Base-by-base conservation (phyloP, 73 alveolate species). In the Uronychia setigera region DNA sequence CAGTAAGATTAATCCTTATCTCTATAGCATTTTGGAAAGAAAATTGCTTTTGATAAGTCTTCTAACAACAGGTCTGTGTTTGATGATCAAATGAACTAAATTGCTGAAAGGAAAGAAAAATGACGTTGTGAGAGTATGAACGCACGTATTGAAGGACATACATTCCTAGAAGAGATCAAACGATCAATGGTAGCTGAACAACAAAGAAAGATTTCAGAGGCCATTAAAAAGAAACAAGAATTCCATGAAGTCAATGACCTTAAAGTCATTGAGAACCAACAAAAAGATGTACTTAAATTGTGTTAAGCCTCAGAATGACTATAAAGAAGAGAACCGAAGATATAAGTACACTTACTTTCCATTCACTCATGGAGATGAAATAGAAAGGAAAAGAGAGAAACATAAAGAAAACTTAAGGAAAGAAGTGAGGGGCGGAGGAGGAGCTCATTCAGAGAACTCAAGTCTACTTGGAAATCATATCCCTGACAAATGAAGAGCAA, bases 281-380 rank as follows among this genome's bases (percentile, higher is more conserved):
- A 82, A 30, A 74, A 32, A 82, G 59, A 74, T 74, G 77, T 33
- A 32, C n/a, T 5, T 46, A 34, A 74, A 77, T 29, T 30, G 1
- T 1, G 29, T 29, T 27, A 30, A 81, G 26, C 26, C 5, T 1
- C 1, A 31, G 75, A 31, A 29, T 26, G 25, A 33, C 13, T 0
- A 5, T 1, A 1, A 13, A 5, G 88, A 81, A 60, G 88, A 11
- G 26, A 59, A 60, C 13, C 67, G 32, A 9, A 26, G 29, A 0
- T 78, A 81, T 14, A 81, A 59, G 60, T 81, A 35, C 59, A 59
- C 32, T 32, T 81, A 19, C 81, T 81, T 81, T 76, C 88, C 88
- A 5, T 81, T 31, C 76, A 59, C 88, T 9, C 81, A 81, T 33
- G 88, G 81, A 60, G 82, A 60, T 32, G 78, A 58, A 58, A 81